Evolutionary conservation across 2,329 filamentous ascomycete genomes (phyloP).

Genomic region (Penicillium sp.): DNA sequence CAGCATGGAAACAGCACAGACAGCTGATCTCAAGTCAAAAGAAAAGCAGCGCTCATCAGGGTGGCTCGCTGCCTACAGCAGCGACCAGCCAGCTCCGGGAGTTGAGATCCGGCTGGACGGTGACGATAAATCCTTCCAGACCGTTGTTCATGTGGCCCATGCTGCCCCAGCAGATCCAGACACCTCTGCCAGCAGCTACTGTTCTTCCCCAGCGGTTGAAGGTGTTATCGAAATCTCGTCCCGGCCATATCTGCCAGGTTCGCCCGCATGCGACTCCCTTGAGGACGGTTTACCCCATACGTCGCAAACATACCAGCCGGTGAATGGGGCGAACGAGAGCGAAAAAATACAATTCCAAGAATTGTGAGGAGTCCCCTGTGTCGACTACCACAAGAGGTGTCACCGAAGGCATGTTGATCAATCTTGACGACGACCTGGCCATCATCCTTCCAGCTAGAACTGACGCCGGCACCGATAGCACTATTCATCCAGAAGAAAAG

Average conservation of each 20-base stretch:
- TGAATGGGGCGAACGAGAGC: not conserved
- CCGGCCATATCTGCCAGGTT: not conserved
- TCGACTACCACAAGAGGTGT: no score
- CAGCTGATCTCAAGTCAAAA: not conserved
- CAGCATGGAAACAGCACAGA: not conserved
- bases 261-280: not conserved
- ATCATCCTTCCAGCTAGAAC: not conserved
- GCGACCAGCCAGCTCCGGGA: not conserved
- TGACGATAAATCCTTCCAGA: not conserved
- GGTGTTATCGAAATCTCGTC: not conserved
- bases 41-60: not conserved
- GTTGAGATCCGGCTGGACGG: not conserved
- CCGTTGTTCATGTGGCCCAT: not conserved
- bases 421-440: not conserved
- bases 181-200: no score
- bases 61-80: not conserved
- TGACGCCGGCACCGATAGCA: no score
- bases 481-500: not conserved
- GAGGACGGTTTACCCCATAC: not conserved
- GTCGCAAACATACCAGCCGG: not conserved
- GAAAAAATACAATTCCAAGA: not conserved
- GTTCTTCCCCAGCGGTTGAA: not conserved
- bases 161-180: not conserved
- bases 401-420: not conserved
- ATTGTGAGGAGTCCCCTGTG: not conserved